phyloP scores from a whole-genome alignment of 192 early-diverging fungal species.

The Cetraspora pellucida region DNA sequence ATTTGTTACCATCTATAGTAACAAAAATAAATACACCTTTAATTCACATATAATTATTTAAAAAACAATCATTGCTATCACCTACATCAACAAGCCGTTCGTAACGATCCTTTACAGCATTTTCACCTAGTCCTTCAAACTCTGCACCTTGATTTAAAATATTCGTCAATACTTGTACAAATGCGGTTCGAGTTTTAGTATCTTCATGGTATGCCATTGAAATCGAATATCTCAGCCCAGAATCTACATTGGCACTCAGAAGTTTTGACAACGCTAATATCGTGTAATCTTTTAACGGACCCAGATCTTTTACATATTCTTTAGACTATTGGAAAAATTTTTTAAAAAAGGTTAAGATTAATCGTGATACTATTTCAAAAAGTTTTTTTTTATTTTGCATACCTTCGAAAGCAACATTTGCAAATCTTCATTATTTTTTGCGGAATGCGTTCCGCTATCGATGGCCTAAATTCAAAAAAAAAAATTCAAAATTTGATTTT shows the following conservation, averaged over 20 bases:
- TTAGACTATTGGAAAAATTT: slow-evolving; percentile 43
- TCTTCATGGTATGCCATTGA: slow-evolving; percentile 92
- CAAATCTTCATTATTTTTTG: slow-evolving; percentile 36
- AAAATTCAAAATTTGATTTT: neutral
- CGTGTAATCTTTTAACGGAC: slow-evolving; percentile 77
- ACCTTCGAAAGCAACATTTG: slow-evolving; percentile 38
- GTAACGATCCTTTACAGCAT: slow-evolving; percentile 74
- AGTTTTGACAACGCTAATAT: slow-evolving; percentile 89
- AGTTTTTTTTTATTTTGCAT: too few relatives aligned
- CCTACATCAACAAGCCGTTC: slow-evolving; percentile 72
- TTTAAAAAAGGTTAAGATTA: neutral
- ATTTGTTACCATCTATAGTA: slow-evolving; percentile 58
- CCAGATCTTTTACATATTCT: slow-evolving; percentile 63
- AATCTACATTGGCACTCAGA: slow-evolving; percentile 89
- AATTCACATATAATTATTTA: neutral
- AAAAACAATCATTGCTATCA: neutral
- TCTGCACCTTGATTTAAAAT: slow-evolving; percentile 84
- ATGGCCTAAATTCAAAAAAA: slow-evolving; percentile 9
- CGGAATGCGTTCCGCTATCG: slow-evolving; percentile 27
- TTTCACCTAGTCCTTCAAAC: slow-evolving; percentile 76
- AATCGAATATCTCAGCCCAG: slow-evolving; percentile 86
- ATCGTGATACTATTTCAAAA: neutral
- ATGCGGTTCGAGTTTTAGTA: slow-evolving; percentile 83
- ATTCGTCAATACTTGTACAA: slow-evolving; percentile 91
- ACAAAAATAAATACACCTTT: neutral